Conservation (phyloP, 2,329 filamentous ascomycete species). For the Tolypocladium nubicola region DNA sequence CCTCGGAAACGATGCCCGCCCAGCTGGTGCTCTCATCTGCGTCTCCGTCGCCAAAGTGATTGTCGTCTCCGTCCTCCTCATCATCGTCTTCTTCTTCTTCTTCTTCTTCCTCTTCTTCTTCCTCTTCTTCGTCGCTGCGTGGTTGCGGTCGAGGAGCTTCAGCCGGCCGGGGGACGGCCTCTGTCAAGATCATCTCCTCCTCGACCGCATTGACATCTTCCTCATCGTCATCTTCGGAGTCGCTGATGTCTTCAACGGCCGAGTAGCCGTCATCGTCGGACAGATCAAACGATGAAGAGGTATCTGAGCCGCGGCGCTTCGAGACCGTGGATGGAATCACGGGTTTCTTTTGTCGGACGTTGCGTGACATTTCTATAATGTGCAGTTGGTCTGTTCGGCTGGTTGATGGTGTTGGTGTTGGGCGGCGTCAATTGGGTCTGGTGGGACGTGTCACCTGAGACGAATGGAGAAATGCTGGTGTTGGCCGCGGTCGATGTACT, state of each 20-base stretch:
- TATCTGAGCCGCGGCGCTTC: conserved; percentile 39
- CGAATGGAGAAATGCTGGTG: not conserved
- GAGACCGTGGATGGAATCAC: conserved; percentile 30
- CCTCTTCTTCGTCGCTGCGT: conserved; percentile 12
- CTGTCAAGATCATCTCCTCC: conserved; percentile 59
- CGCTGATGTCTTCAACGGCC: conserved; percentile 68
- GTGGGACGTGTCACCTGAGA: not conserved
- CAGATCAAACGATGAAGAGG: conserved; percentile 44
- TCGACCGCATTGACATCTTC: conserved; percentile 68
- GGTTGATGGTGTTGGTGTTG: not conserved
- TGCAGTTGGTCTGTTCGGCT: not conserved
- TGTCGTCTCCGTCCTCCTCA: conserved; percentile 26
- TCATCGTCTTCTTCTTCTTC: conserved; percentile 24
- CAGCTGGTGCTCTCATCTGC: conserved; percentile 39
- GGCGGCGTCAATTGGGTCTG: not conserved
- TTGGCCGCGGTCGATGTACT: not conserved
- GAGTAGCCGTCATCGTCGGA: conserved; percentile 68
- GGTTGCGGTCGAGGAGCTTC: conserved; percentile 40
- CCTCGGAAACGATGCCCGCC: conserved; percentile 42
- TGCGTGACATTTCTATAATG: conserved; percentile 36
- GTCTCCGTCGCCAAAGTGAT: conserved; percentile 28
- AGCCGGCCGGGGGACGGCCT: conserved; percentile 26
- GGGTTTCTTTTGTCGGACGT: conserved; percentile 37
- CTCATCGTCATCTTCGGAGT: conserved; percentile 69
- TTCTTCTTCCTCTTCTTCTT: conserved; percentile 27